Conservation (phyloP, 2,329 filamentous ascomycete species). For the Nannizziopsis barbatae region DNA sequence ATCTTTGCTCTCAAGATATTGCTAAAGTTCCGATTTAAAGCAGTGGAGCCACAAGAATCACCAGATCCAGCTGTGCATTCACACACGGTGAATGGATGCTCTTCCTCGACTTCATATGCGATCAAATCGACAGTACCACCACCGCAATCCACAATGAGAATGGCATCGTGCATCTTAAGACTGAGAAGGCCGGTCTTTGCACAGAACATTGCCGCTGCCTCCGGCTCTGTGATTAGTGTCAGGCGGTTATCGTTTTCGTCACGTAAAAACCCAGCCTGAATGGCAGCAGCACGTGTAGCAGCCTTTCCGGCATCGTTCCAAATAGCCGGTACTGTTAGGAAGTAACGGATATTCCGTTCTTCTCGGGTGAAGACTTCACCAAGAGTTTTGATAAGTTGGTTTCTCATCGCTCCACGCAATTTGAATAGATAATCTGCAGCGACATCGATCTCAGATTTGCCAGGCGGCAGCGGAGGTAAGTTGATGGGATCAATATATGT, state of each 20-base stretch:
- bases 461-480: constrained; percentile 87
- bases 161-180: constrained; percentile 96
- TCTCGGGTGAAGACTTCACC: constrained; percentile 97
- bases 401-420: constrained; percentile 90
- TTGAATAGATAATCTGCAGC: constrained; percentile 99
- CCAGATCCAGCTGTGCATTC: constrained; percentile 96
- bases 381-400: constrained; percentile 87
- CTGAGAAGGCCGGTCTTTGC: constrained; percentile 93
- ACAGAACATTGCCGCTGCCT: constrained; percentile 94
- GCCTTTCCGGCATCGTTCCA: constrained; percentile 99
- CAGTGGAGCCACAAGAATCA: constrained; percentile 96
- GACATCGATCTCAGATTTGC: constrained; percentile 97
- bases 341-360: constrained; percentile 95
- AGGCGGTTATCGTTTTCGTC: constrained; percentile 96
- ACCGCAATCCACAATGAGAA: constrained; percentile 95
- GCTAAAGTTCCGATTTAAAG: constrained; percentile 94
- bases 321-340: constrained; percentile 95
- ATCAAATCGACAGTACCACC: constrained; percentile 98
- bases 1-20: constrained; percentile 97
- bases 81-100: constrained; percentile 90
- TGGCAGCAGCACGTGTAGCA: constrained; percentile 86
- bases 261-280: constrained; percentile 89
- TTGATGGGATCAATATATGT: constrained; percentile 99
- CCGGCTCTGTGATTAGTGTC: constrained; percentile 89
- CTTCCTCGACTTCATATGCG: constrained; percentile 96